A percentile compares a stretch with the other conserved stretches of the same genome.
phyloP scores from a whole-genome alignment of 768 basidiomycete species.

The Leucosporidium creatinivorum region DNA sequence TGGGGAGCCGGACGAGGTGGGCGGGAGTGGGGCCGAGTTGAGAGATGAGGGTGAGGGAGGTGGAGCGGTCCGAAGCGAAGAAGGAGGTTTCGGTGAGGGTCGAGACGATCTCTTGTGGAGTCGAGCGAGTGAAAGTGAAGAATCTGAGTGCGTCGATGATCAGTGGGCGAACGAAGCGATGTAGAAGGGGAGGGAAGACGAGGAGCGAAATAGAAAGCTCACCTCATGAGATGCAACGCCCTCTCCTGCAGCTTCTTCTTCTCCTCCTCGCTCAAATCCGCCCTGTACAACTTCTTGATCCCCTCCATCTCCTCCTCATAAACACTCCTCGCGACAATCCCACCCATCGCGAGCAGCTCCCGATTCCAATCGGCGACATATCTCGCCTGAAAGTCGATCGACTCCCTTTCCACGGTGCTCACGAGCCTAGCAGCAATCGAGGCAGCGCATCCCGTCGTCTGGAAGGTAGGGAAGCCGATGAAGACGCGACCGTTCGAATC shows the following conservation, averaged over 20 bases:
- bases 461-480: constrained; percentile 42
- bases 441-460: constrained; percentile 75
- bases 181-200: too few relatives aligned
- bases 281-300: constrained; percentile 11
- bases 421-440: constrained; percentile 78
- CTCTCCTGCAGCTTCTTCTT: constrained; percentile 50
- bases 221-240: constrained; percentile 65
- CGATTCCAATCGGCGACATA: constrained; percentile 60
- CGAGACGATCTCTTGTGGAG: constrained; percentile 74
- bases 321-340: constrained; percentile 68
- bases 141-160: constrained; percentile 52
- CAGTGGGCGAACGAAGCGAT: too few relatives aligned
- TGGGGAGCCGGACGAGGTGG: constrained; percentile 63
- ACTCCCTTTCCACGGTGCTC: constrained; percentile 91
- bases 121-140: constrained; percentile 81
- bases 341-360: constrained; percentile 77
- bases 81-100: constrained; percentile 65
- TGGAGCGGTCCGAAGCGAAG: constrained; percentile 55
- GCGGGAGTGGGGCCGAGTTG: constrained; percentile 63
- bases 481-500: constrained; percentile 29
- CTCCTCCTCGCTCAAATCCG: not conserved
- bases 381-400: constrained; percentile 44
- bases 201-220: not conserved
- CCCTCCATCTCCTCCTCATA: constrained; percentile 71
- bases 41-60: constrained; percentile 64